Evolutionary conservation across 2,329 filamentous ascomycete genomes (phyloP).

Genomic region (Epichloe amarillans): DNA sequence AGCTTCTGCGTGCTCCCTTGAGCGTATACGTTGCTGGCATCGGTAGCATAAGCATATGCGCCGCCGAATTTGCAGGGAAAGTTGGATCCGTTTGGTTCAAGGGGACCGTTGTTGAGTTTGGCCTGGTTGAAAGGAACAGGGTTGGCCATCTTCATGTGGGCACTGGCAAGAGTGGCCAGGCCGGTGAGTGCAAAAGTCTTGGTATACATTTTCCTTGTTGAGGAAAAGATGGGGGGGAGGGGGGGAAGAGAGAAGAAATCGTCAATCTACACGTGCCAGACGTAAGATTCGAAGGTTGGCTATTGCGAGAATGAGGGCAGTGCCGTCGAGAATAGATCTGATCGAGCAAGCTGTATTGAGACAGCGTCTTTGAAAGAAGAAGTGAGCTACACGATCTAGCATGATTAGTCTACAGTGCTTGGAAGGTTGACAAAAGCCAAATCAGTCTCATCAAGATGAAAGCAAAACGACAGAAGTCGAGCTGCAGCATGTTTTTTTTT

Average conservation of each 20-base stretch:
- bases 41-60: conserved; percentile 25
- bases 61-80: conserved; percentile 71
- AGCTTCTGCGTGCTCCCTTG: conserved; percentile 33
- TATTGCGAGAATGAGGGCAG: conserved; percentile 2
- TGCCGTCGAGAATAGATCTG: conserved; percentile 13
- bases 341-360: neutral
- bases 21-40: conserved; percentile 44
- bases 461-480: too few species aligned
- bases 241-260: conserved; percentile 11
- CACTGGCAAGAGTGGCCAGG: conserved; percentile 46
- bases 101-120: conserved; percentile 45
- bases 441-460: too few species aligned
- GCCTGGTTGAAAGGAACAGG: conserved; percentile 48
- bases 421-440: too few species aligned
- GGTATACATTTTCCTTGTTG: conserved; percentile 30
- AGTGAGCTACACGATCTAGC: neutral
- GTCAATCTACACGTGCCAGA: conserved; percentile 18
- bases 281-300: conserved; percentile 12
- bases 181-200: conserved; percentile 38
- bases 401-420: neutral
- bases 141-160: conserved; percentile 62
- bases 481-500: too few species aligned
- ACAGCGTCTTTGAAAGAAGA: neutral
- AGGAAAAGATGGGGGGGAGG: neutral
- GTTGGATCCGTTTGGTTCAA: conserved; percentile 44